Conservation (phyloP, 2,329 filamentous ascomycete species). For the Peltaster fructicola region DNA sequence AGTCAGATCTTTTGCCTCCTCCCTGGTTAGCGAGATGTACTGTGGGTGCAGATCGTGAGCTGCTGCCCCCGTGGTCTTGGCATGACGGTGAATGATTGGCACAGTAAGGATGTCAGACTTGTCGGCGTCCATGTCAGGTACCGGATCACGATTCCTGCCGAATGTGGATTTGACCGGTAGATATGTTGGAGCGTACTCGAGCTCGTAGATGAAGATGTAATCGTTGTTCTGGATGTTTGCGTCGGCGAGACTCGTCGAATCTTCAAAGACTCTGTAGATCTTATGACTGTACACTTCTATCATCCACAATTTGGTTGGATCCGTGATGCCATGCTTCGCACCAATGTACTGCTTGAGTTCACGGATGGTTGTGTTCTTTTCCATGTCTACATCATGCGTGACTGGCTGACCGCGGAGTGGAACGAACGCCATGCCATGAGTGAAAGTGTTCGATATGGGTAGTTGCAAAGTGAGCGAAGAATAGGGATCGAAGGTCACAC, state of each 20-base stretch:
- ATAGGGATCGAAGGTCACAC: slow-evolving; percentile 97
- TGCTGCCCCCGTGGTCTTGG: slow-evolving; percentile 21
- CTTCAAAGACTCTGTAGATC: slow-evolving; percentile 75
- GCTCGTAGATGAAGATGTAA: slow-evolving; percentile 55
- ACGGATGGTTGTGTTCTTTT: slow-evolving; percentile 55
- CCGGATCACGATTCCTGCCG: slow-evolving; percentile 24
- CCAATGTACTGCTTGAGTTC: slow-evolving; percentile 46
- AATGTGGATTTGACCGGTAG: slow-evolving; percentile 35
- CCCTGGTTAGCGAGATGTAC: slow-evolving; percentile 57
- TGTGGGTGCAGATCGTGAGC: slow-evolving; percentile 21
- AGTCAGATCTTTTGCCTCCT: slow-evolving; percentile 54
- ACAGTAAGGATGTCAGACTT: slow-evolving; percentile 51
- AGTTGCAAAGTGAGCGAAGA: slow-evolving; percentile 84
- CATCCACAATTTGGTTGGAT: slow-evolving; percentile 49
- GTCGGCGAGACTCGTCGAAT: slow-evolving; percentile 50
- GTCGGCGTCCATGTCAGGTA: slow-evolving; percentile 39
- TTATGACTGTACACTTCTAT: slow-evolving; percentile 68
- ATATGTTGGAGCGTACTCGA: slow-evolving; percentile 66
- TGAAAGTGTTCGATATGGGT: slow-evolving; percentile 72
- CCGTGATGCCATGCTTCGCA: slow-evolving; percentile 33
- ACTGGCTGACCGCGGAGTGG: slow-evolving; percentile 57
- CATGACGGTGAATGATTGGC: slow-evolving; percentile 47
- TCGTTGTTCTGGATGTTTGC: slow-evolving; percentile 45
- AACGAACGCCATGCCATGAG: slow-evolving; percentile 55
- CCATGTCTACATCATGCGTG: slow-evolving; percentile 58